Evolutionary conservation across 805 yeast genomes (phyloP), one percentile per base, ranked within the genome.

Genomic region (Candida argentea): DNA sequence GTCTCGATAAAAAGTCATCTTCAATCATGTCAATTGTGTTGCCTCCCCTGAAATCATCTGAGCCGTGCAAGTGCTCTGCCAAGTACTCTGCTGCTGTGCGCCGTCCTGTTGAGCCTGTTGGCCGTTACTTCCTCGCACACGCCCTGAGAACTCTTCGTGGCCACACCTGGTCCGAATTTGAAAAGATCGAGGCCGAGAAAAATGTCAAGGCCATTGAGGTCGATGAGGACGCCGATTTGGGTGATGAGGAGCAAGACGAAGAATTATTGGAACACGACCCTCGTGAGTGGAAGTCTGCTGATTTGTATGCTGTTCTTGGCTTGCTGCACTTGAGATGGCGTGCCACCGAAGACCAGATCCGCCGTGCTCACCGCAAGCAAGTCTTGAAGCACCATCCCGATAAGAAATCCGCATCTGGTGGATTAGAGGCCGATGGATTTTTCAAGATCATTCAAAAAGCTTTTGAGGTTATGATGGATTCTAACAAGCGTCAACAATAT

Each of bases 401-500:
- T 63, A 91, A 91, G 72, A 87, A 84, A 67, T 86, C 94, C 47
- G 95, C 89, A 29, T 56, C 75, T 35, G 95, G 94, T 39, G 80
- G 82, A 25, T 68, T 83, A 50, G 93, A 84, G 42, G 86, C 83
- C 61, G 98, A 91, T 57, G 95, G 91, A 8, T 89, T 91, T 63
- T 91, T 91, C 76, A 91, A 91, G 70, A 82, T 93, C 54, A 87
- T 91, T 50, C 98, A 91, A 67, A 91, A 91, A 67, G 94, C 97
- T 18, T 80, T 75, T 52, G 98, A 91, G 68, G 70, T 82, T 31
- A 67, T 91, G 65, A 67, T 82, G 54, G 95, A 91, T 55, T 70
- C 94, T 35, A 58, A 51, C 48, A 85, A 82, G 68, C 83, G 95
- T 66, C 79, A 73, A 50, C 97, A 91, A 67, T 91, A 70, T 54